phyloP scores from a whole-genome alignment of 805 yeast species.

The Diddensiella transvaalensis region DNA sequence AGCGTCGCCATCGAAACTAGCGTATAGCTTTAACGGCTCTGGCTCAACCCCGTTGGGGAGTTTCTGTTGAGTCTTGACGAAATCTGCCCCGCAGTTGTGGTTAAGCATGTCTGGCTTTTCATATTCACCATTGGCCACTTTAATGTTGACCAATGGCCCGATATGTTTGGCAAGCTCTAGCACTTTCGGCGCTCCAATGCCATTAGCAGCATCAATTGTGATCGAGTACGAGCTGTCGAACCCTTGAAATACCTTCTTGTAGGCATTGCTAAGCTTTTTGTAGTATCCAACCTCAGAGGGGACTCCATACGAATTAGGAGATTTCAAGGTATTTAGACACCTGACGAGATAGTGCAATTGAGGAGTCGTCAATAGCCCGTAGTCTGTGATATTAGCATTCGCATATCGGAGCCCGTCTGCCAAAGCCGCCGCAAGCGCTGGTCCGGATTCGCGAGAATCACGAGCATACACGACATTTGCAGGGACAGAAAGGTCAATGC shows the following conservation, averaged over 20 bases:
- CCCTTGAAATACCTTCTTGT: constrained; percentile 39
- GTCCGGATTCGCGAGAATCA: constrained; percentile 87
- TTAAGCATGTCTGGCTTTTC: constrained; percentile 59
- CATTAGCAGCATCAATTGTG: constrained; percentile 89
- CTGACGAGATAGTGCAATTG: constrained; percentile 87
- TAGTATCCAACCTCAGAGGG: constrained; percentile 69
- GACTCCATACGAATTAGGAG: constrained; percentile 49
- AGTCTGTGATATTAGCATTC: constrained; percentile 48
- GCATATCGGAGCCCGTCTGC: constrained; percentile 54
- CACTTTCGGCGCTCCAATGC: constrained; percentile 87
- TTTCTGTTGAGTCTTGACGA: constrained; percentile 81
- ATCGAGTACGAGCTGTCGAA: constrained; percentile 36
- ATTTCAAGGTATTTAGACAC: constrained; percentile 54
- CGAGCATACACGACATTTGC: constrained; percentile 66
- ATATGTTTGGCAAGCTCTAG: constrained; percentile 44
- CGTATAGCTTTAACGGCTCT: constrained; percentile 47
- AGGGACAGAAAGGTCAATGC: constrained; percentile 43
- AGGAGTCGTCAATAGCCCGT: constrained; percentile 83
- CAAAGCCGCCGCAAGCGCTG: constrained; percentile 54
- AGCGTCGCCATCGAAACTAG: constrained; percentile 96
- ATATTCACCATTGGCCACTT: constrained; percentile 50
- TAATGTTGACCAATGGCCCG: constrained; percentile 39
- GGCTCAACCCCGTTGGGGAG: constrained; percentile 60
- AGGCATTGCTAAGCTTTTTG: constrained; percentile 53
- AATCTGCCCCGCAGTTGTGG: constrained; percentile 90